Evolutionary conservation across 352 stramenopile genomes (phyloP).

Genomic region (Blastocystis sp.): DNA sequence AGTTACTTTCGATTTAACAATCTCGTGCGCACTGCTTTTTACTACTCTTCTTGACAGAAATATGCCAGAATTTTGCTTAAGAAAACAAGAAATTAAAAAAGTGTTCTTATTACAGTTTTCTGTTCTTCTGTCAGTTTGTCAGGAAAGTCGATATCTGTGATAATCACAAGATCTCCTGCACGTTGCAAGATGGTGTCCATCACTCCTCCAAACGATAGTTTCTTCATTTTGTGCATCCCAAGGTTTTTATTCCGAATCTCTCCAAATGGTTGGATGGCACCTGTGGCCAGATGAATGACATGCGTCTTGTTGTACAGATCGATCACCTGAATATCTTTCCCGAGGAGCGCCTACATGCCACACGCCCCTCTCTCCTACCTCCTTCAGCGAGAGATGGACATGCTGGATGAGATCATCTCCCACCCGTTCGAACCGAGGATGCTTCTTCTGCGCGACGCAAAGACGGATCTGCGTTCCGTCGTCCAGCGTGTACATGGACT

Average conservation of each 20-base stretch:
- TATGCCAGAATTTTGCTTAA: too few relatives aligned
- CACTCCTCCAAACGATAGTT: not conserved
- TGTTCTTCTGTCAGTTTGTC: not conserved
- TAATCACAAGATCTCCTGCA: constrained; percentile 18
- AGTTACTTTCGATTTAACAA: not conserved
- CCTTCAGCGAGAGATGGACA: constrained; percentile 7
- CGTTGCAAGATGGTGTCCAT: not conserved
- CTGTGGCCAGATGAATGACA: not conserved
- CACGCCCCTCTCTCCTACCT: not conserved
- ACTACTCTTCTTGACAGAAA: not conserved
- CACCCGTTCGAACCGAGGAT: not conserved
- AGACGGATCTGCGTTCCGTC: not conserved
- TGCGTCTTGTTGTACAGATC: not conserved
- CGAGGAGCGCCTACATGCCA: constrained; percentile 9
- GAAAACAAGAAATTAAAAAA: not conserved
- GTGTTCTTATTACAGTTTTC: not conserved
- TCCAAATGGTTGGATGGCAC: not conserved
- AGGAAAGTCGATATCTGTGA: constrained; percentile 11
- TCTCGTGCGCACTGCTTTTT: not conserved
- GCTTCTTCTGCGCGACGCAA: not conserved
- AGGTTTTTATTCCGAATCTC: not conserved
- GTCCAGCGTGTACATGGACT: not conserved
- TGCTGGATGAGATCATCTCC: constrained; percentile 14
- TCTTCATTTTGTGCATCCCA: not conserved
- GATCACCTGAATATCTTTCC: not conserved